These are phyloP conservation scores for Blumeria hordei DNA, from an alignment of 2,329 filamentous ascomycete species.

Conservation along the genomic window DNA sequence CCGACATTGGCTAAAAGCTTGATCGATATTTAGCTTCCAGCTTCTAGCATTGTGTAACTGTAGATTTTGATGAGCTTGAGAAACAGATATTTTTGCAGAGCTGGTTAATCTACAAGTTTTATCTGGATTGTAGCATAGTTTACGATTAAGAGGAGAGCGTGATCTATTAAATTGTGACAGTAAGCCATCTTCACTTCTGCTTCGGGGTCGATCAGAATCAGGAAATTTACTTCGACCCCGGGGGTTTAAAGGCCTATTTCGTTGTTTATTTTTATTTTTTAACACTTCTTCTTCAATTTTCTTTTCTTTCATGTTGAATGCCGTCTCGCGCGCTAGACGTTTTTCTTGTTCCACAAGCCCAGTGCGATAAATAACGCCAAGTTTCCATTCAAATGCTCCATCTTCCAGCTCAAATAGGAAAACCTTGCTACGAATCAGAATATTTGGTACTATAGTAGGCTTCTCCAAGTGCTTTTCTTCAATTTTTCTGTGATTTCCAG, in stretches of 20 bases:
- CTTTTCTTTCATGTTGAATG: constrained; percentile 69
- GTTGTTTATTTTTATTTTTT: constrained; percentile 25
- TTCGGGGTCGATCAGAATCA: constrained; percentile 8
- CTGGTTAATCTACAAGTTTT: constrained; percentile 48
- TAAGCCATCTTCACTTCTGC: constrained; percentile 10
- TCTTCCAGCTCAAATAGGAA: constrained; percentile 86
- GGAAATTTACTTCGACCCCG: constrained; percentile 12
- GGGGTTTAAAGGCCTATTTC: constrained; percentile 25
- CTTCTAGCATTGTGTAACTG: constrained; percentile 65
- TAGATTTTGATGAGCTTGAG: constrained; percentile 53
- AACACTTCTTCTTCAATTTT: constrained; percentile 47
- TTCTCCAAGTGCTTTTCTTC: constrained; percentile 64
- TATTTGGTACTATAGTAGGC: constrained; percentile 65
- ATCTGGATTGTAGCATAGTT: constrained; percentile 58
- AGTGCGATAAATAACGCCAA: constrained; percentile 78
- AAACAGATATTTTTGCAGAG: constrained; percentile 44
- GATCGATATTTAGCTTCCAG: constrained; percentile 81
- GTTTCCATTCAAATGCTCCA: constrained; percentile 90
- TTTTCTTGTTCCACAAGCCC: constrained; percentile 79
- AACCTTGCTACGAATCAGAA: constrained; percentile 60
- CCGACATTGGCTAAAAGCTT: constrained; percentile 42
- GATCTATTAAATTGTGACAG: constrained; percentile 12
- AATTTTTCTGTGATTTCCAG: constrained; percentile 69
- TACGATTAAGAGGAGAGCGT: constrained; percentile 16
- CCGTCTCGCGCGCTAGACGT: constrained; percentile 68